Conservation (phyloP, 345 rosid genomes). For the Mangifera indica region DNA sequence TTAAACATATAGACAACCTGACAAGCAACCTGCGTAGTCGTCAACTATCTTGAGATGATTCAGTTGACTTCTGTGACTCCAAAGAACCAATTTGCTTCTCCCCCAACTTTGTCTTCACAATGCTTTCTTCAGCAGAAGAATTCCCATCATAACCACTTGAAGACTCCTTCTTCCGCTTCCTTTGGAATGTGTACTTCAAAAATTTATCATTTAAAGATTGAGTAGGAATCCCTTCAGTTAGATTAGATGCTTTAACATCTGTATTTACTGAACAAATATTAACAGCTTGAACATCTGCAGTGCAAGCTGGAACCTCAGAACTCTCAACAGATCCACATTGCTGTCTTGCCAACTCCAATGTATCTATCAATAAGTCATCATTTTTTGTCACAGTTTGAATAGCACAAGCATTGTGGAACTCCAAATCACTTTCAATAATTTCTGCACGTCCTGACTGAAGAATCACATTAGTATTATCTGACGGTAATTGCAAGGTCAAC, state of each 20-base stretch:
- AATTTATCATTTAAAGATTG: constrained; percentile 39
- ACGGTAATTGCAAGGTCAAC: constrained; percentile 23
- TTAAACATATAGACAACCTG: constrained; percentile 46
- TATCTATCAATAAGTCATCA: constrained; percentile 22
- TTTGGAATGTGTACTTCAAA: constrained; percentile 73
- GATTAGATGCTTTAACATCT: constrained; percentile 34
- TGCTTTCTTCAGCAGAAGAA: constrained; percentile 35
- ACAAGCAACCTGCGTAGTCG: constrained; percentile 47
- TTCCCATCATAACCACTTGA: constrained; percentile 50
- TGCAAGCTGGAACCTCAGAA: constrained; percentile 32
- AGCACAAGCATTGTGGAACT: constrained; percentile 19
- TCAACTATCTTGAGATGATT: constrained; percentile 49
- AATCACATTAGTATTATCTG: constrained; percentile 19
- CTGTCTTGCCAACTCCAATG: constrained; percentile 28
- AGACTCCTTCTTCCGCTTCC: constrained; percentile 71
- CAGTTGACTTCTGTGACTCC: constrained; percentile 46
- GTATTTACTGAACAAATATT: constrained; percentile 18
- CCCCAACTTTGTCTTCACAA: constrained; percentile 32
- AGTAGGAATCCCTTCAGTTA: constrained; percentile 32
- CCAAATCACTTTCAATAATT: constrained; percentile 17
- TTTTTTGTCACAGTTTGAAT: constrained; percentile 16
- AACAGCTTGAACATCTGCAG: constrained; percentile 23
- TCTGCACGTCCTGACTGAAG: constrained; percentile 29
- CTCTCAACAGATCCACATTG: constrained; percentile 30
- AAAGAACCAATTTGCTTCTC: constrained; percentile 40